These are phyloP conservation scores for Paramyrothecium sp. DNA, from an alignment of 2,329 filamentous ascomycete species.

Conservation along the genomic window DNA sequence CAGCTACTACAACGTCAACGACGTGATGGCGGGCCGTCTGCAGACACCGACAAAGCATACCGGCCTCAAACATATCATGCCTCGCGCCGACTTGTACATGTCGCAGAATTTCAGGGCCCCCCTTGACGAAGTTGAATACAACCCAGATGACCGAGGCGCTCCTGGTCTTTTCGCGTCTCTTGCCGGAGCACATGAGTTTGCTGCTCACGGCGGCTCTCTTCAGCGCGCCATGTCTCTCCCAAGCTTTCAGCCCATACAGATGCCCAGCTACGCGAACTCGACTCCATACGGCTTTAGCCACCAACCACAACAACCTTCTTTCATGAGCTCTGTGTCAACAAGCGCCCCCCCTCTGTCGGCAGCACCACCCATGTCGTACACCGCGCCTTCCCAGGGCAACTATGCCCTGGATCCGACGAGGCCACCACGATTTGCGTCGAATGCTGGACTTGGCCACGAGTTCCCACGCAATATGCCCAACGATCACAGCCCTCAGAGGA, in stretches of 20 bases:
- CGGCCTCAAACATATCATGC: constrained; percentile 38
- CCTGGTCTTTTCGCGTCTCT: constrained; percentile 9
- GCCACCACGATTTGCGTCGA: constrained; percentile 11
- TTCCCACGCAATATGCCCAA: constrained; percentile 22
- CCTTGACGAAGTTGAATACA: constrained; percentile 56
- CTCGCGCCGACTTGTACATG: constrained; percentile 56
- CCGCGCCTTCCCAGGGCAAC: constrained; percentile 12
- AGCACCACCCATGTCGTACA: constrained; percentile 11
- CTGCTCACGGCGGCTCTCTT: constrained; percentile 11
- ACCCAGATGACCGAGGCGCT: constrained; percentile 9
- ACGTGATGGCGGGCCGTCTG: constrained; percentile 65
- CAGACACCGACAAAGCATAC: constrained; percentile 54
- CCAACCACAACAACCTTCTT: constrained; percentile 7
- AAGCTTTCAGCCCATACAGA: constrained; percentile 14
- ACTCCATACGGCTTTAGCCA: constrained; percentile 10
- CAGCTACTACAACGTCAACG: constrained; percentile 82
- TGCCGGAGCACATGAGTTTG: constrained; percentile 10
- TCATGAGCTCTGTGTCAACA: constrained; percentile 11
- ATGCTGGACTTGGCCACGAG: constrained; percentile 14
- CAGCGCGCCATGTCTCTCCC: constrained; percentile 23
- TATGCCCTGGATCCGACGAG: constrained; percentile 16
- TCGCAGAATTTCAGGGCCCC: constrained; percentile 67
- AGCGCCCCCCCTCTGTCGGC: neutral
- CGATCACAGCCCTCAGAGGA: constrained; percentile 12
- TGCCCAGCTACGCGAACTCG: constrained; percentile 2